Evolutionary conservation across 495 filamentous ascomycete genomes (phyloP).

Genomic region (Aspergillus funiculosus): DNA sequence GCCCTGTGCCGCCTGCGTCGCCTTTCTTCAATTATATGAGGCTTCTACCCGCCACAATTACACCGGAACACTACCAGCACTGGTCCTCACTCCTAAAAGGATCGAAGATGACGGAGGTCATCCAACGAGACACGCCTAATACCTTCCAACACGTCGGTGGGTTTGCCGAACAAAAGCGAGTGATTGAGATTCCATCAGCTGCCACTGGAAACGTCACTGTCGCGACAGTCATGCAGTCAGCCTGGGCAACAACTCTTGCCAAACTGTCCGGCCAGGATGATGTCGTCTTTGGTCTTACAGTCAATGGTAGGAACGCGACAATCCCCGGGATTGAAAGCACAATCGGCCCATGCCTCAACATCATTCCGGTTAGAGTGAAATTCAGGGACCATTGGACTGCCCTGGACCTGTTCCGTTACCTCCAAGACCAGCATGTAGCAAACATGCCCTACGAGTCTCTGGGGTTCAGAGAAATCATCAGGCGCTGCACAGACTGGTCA

Average conservation of each 20-base stretch:
- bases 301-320: slow-evolving; percentile 52
- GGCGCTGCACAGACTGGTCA: slow-evolving; percentile 55
- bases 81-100: slow-evolving; percentile 40
- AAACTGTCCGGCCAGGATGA: slow-evolving; percentile 46
- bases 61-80: slow-evolving; percentile 50
- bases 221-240: slow-evolving; percentile 53
- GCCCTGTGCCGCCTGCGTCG: slow-evolving; percentile 36
- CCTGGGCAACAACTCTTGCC: slow-evolving; percentile 50
- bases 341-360: slow-evolving; percentile 55
- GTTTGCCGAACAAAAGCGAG: slow-evolving; percentile 35
- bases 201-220: slow-evolving; percentile 46
- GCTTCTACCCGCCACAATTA: slow-evolving; percentile 40
- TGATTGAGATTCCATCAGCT: slow-evolving; percentile 35
- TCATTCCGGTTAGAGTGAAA: slow-evolving; percentile 52
- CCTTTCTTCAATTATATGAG: slow-evolving; percentile 58
- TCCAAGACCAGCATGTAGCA: slow-evolving; percentile 56
- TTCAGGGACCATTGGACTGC: slow-evolving; percentile 45
- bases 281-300: slow-evolving; percentile 51
- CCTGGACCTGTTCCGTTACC: slow-evolving; percentile 47
- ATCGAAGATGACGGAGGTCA: slow-evolving; percentile 43
- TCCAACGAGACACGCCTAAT: slow-evolving; percentile 32
- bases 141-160: slow-evolving; percentile 36
- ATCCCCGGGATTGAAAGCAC: slow-evolving; percentile 50
- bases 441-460: slow-evolving; percentile 54
- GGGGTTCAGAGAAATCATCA: slow-evolving; percentile 54